These are phyloP conservation scores for Stenogyne calaminthoides DNA, from an alignment of 305 asterid species.

Conservation along the genomic window DNA sequence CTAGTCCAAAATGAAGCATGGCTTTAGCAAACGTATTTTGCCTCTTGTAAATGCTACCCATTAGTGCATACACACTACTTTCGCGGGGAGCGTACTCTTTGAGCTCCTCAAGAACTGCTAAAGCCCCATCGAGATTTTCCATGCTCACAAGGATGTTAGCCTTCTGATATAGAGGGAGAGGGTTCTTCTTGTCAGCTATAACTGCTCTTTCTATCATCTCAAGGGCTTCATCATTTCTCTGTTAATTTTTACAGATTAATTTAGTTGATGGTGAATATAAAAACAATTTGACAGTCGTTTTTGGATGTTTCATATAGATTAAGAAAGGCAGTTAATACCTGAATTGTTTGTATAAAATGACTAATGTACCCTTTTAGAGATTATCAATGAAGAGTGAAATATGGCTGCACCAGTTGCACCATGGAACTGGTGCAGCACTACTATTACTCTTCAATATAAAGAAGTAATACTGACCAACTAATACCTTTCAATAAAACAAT, in stretches of 20 bases:
- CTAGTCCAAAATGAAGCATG: slow-evolving; percentile 94
- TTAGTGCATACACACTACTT: slow-evolving; percentile 90
- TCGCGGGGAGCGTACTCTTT: slow-evolving; percentile 91
- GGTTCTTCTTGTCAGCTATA: slow-evolving; percentile 91
- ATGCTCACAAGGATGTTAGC: slow-evolving; percentile 90
- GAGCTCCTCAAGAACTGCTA: slow-evolving; percentile 92
- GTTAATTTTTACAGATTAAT: slow-evolving; percentile 31
- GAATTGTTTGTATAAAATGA: no score
- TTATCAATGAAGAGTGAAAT: no score
- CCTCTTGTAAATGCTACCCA: slow-evolving; percentile 92
- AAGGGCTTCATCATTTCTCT: slow-evolving; percentile 81
- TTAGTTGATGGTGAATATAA: slow-evolving; percentile 11
- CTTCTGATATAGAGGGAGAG: slow-evolving; percentile 95
- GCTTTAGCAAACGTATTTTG: slow-evolving; percentile 73
- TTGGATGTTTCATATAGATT: neutral
- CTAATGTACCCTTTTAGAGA: neutral
- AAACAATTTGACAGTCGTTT: neutral
- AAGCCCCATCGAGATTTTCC: slow-evolving; percentile 82
- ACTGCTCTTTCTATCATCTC: slow-evolving; percentile 90
- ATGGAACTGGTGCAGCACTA: no score
- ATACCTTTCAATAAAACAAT: no score
- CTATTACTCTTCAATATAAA: no score
- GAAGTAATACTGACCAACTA: no score
- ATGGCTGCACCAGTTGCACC: no score
- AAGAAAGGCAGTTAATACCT: no score